These are phyloP conservation scores for Parmelia sp. DNA, from an alignment of 495 filamentous ascomycete genomes.

Conservation along the genomic window DNA sequence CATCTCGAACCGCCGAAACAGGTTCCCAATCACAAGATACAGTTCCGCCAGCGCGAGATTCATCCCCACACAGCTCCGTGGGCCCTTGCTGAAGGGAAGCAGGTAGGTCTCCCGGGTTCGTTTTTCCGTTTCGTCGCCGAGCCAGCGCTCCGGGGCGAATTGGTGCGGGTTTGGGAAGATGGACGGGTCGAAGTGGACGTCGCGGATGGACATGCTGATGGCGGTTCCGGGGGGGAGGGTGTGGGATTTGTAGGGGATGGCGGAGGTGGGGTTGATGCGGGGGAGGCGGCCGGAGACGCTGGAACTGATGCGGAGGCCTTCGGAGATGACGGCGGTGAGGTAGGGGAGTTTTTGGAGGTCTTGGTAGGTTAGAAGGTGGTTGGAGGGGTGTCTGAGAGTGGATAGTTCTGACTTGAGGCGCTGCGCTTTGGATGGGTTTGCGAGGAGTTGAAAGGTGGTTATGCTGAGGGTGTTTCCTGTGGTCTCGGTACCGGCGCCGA, in stretches of 20 bases:
- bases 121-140: constrained; percentile 24
- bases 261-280: constrained; percentile 33
- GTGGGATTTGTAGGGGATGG: constrained; percentile 25
- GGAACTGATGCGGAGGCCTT: constrained; percentile 28
- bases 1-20: constrained; percentile 6
- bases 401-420: constrained; percentile 32
- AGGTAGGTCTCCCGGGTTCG: constrained; percentile 28
- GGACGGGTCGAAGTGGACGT: constrained; percentile 17
- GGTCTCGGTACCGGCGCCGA: constrained; percentile 37
- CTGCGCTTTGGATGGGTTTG: constrained; percentile 21
- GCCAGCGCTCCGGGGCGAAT: constrained; percentile 27
- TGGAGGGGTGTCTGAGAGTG: constrained; percentile 17
- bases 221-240: constrained; percentile 28
- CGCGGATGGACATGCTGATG: constrained; percentile 31
- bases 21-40: constrained; percentile 5
- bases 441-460: constrained; percentile 30
- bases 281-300: constrained; percentile 34
- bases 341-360: constrained; percentile 36
- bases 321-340: constrained; percentile 38
- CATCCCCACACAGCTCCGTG: constrained; percentile 20
- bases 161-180: constrained; percentile 21
- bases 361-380: constrained; percentile 12
- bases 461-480: constrained; percentile 31
- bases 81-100: constrained; percentile 20
- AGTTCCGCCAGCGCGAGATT: constrained; percentile 13